A percentile compares a stretch with the other conserved stretches of the same genome.
Conservation (phyloP, 208 protist genomes). For the Trypanosoma theileri region DNA sequence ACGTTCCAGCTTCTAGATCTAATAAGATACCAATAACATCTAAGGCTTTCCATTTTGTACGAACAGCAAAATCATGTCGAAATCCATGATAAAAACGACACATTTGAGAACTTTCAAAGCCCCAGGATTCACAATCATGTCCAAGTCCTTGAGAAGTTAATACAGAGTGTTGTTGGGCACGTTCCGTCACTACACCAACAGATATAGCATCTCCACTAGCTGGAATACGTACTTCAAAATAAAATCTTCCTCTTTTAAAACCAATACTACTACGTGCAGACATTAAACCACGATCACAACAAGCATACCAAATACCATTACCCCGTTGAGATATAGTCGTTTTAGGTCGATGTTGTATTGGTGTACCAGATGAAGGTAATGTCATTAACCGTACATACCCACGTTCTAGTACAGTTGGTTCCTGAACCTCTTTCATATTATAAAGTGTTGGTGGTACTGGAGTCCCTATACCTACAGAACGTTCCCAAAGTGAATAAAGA, state of each 20-base stretch:
- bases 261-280: slow-evolving; percentile 71
- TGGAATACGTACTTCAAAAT: slow-evolving; percentile 85
- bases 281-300: slow-evolving; percentile 32
- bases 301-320: slow-evolving; percentile 45
- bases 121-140: slow-evolving; percentile 76
- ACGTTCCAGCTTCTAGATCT: slow-evolving; percentile 60
- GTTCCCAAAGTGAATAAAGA: slow-evolving; percentile 46
- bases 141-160: slow-evolving; percentile 41
- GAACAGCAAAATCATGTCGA: slow-evolving; percentile 58
- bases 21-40: slow-evolving; percentile 85
- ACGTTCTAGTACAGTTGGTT: background rate
- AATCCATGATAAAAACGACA: slow-evolving; percentile 67
- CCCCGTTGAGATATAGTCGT: slow-evolving; percentile 30
- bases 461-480: slow-evolving; percentile 29
- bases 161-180: slow-evolving; percentile 29
- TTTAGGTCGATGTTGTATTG: slow-evolving; percentile 23
- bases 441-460: background rate
- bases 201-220: slow-evolving; percentile 38
- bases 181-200: slow-evolving; percentile 70
- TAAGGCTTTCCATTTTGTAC: slow-evolving; percentile 71
- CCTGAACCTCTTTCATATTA: background rate
- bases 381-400: slow-evolving; percentile 25
- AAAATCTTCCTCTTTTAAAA: slow-evolving; percentile 74
- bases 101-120: slow-evolving; percentile 70
- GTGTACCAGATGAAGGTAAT: slow-evolving; percentile 19